Evolutionary conservation across 2,329 filamentous ascomycete species (phyloP), one percentile per base, ranked within the genome.

Genomic region (Tothia fuscella): DNA sequence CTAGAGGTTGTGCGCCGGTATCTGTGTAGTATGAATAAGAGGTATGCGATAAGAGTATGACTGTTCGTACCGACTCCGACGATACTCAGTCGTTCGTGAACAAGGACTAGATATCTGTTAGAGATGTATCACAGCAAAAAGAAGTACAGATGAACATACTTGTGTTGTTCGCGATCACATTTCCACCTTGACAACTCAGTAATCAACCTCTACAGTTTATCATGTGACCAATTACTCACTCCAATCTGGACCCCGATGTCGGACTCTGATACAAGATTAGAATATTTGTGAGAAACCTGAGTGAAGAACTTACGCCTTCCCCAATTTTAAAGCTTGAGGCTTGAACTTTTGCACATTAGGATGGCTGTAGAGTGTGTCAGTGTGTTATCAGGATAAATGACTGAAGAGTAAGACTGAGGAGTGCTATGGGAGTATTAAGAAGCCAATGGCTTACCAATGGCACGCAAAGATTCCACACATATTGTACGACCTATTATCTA

Each of bases 381-480:
- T 38, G 12, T 50, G 47, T 42, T 48, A 46, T 49, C 35, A 24
- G 35, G 26, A 21, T 21, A 50, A 50, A 50, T 47, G 49, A 47
- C 54, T 54, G 53, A 42, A 47, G 47, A 42, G 59, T 62, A 30
- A 43, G 33, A 21, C 33, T 62, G 57, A 63, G 53, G 38, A 24
- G 32, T 42, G 42, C 40, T 7, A 28, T 41, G 35, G 36, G 45
- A 49, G 45, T 37, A 17, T 41, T 38, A 47, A 44, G 43, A 24
- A 47, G 25, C 19, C 35, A 31, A 37, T 31, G 22, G 46, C 58
- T 46, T 61, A 93, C 87, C 76, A 72, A 67, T 95, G 85, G 68
- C 88, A 95, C 56, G 86, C 88, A 65, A 95, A 95, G 59, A 95
- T 93, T 65, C 87, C 87, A 80, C 87, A 94, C 87, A 94, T 94